Evolutionary conservation across 2,329 filamentous ascomycete genomes (phyloP).

Genomic region (Exophiala oligosperma): DNA sequence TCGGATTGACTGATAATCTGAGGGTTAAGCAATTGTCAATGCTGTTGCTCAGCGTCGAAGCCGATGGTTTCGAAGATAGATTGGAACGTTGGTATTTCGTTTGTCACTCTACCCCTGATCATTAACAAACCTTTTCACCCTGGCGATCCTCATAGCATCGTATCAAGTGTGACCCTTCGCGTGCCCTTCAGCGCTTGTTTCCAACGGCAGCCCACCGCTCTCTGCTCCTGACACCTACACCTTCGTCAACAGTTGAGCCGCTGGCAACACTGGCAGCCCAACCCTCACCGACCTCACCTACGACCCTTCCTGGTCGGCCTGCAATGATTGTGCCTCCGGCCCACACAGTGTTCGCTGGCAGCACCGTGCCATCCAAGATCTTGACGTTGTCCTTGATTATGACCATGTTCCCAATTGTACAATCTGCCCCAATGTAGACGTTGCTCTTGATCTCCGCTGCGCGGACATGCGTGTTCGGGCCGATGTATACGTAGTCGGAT

Average conservation of each 20-base stretch:
- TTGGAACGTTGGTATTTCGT: no score
- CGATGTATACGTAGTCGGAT: conserved; percentile 91
- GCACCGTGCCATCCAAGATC: conserved; percentile 78
- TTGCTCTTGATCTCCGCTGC: conserved; percentile 81
- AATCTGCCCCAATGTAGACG: conserved; percentile 78
- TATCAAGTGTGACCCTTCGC: no score
- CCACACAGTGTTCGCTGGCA: conserved; percentile 87
- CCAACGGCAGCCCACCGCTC: conserved; percentile 30
- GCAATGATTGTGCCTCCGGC: conserved; percentile 92
- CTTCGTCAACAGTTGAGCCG: conserved; percentile 26
- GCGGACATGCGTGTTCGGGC: conserved; percentile 71
- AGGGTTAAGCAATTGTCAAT: no score
- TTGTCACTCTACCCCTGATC: no score
- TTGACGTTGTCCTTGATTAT: conserved; percentile 93
- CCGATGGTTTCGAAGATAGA: no score
- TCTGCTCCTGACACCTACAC: conserved; percentile 26
- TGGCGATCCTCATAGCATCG: no score
- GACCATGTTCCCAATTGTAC: conserved; percentile 78
- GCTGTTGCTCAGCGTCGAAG: no score
- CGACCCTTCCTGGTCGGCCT: conserved; percentile 73
- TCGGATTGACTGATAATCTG: no score
- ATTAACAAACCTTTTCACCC: no score
- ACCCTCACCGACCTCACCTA: conserved; percentile 68
- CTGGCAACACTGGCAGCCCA: conserved; percentile 37
- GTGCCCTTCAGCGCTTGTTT: conserved; percentile 23